Percentiles rank a stretch among this genome's conserved stretches.
These are phyloP conservation scores for Nigrograna mackinnonii DNA, from an alignment of 2,329 filamentous ascomycete genomes.

Conservation along the genomic window DNA sequence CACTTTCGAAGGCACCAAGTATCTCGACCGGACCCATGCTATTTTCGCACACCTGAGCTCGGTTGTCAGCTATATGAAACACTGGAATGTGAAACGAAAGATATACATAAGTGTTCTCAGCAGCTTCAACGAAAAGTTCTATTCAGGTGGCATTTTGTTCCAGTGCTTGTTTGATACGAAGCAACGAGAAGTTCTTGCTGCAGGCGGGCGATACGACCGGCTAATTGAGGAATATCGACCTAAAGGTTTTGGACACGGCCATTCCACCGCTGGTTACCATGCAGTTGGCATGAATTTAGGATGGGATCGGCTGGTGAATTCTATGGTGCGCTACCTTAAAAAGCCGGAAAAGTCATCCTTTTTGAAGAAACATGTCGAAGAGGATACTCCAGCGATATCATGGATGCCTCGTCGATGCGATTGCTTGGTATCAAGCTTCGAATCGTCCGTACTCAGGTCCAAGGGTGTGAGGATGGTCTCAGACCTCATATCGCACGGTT, in stretches of 20 bases:
- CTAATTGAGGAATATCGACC: slow-evolving; percentile 84
- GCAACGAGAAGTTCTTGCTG: slow-evolving; percentile 81
- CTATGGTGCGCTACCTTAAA: slow-evolving; percentile 58
- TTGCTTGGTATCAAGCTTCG: slow-evolving; percentile 87
- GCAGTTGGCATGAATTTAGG: slow-evolving; percentile 92
- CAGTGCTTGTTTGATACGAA: slow-evolving; percentile 88
- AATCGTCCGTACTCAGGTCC: slow-evolving; percentile 73
- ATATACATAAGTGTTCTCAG: slow-evolving; percentile 84
- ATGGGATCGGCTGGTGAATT: slow-evolving; percentile 78
- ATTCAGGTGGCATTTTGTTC: slow-evolving; percentile 78
- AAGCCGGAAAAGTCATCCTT: slow-evolving; percentile 54
- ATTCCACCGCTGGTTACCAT: slow-evolving; percentile 55
- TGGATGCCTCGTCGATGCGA: slow-evolving; percentile 68
- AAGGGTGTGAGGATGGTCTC: slow-evolving; percentile 77
- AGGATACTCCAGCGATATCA: slow-evolving; percentile 45
- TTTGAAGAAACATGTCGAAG: slow-evolving; percentile 71
- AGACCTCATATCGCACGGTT: slow-evolving; percentile 78
- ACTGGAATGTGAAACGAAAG: slow-evolving; percentile 74
- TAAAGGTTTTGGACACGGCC: slow-evolving; percentile 62
- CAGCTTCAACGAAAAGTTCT: slow-evolving; percentile 91
- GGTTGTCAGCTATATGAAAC: slow-evolving; percentile 75
- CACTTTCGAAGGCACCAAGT: slow-evolving; percentile 59
- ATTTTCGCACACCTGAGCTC: slow-evolving; percentile 78
- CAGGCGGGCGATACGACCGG: slow-evolving; percentile 89
- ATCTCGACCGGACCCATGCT: slow-evolving; percentile 54